These are phyloP conservation scores for Candida pseudoviswanathii DNA, from an alignment of 1,139 yeast genomes.

Conservation along the genomic window DNA sequence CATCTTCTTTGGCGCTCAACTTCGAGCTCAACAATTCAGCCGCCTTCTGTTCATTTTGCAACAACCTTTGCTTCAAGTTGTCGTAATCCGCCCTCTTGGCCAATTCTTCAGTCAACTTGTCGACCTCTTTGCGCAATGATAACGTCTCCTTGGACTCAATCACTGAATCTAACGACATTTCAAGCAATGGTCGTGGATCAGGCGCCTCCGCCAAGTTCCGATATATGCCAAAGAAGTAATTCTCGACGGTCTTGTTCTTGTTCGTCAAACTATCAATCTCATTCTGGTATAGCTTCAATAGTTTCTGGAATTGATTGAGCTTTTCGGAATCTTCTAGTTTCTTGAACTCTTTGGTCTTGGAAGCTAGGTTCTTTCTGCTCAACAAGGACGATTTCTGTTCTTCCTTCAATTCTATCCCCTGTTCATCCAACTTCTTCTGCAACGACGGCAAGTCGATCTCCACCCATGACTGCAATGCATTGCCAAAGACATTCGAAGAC, in stretches of 20 bases:
- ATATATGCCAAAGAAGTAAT: constrained; percentile 72
- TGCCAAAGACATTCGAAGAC: constrained; percentile 28
- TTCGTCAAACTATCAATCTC: constrained; percentile 84
- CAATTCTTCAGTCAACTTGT: constrained; percentile 59
- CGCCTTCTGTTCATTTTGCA: constrained; percentile 59
- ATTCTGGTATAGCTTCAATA: constrained; percentile 81
- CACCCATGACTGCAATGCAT: constrained; percentile 77
- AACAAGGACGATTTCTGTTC: constrained; percentile 67
- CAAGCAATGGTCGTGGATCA: constrained; percentile 83
- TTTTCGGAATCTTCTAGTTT: constrained; percentile 69
- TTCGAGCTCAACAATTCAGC: constrained; percentile 52
- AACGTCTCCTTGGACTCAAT: constrained; percentile 57
- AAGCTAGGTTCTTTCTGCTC: constrained; percentile 74
- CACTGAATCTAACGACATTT: constrained; percentile 71
- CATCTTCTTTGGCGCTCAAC: constrained; percentile 62
- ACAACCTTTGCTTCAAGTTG: constrained; percentile 61
- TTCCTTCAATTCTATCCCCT: constrained; percentile 72
- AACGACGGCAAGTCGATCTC: constrained; percentile 67
- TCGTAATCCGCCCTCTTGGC: constrained; percentile 78
- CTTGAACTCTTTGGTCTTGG: constrained; percentile 80
- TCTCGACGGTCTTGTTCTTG: constrained; percentile 75
- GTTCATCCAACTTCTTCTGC: constrained; percentile 72
- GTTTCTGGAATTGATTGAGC: constrained; percentile 60
- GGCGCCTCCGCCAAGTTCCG: constrained; percentile 85
- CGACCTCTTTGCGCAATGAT: constrained; percentile 55